phyloP scores from a whole-genome alignment of 2,329 filamentous ascomycete species.

The Aspergillus luchuensis region DNA sequence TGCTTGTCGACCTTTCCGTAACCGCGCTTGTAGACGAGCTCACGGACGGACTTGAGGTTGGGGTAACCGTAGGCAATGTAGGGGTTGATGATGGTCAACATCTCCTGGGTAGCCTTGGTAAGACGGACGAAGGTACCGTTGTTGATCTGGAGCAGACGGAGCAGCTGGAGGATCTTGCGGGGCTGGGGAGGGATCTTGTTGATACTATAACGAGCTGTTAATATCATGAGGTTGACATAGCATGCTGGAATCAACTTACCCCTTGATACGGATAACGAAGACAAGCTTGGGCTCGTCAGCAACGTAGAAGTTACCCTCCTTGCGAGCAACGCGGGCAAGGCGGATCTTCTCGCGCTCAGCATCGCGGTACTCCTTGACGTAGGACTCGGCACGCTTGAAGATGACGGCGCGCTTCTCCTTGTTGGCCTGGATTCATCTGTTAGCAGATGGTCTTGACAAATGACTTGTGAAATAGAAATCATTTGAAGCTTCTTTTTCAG shows the following conservation, averaged over 20 bases:
- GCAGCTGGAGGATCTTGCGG: conserved; percentile 99
- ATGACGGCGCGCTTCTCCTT: conserved; percentile 98
- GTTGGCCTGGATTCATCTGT: conserved; percentile 68
- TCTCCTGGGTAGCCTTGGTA: conserved; percentile 96
- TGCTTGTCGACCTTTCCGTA: conserved; percentile 99
- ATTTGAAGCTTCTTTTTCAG: conserved; percentile 61
- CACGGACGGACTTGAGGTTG: conserved; percentile 98
- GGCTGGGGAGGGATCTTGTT: conserved; percentile 99
- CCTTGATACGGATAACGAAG: conserved; percentile 99
- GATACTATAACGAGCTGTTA: conserved; percentile 67
- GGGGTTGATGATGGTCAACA: conserved; percentile 97
- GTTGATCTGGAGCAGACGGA: conserved; percentile 99
- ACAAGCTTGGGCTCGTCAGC: conserved; percentile 93
- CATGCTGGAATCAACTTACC: too few relatives aligned
- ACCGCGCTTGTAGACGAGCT: conserved; percentile 99
- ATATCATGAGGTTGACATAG: too few relatives aligned
- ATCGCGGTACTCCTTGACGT: conserved; percentile 99
- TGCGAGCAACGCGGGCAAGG: conserved; percentile 83
- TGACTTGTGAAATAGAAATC: conserved; percentile 17
- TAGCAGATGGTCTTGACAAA: conserved; percentile 26
- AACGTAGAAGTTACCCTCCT: conserved; percentile 91
- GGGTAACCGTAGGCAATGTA: conserved; percentile 99
- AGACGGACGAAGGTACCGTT: conserved; percentile 97
- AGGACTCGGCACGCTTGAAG: conserved; percentile 99
- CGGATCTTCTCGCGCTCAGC: conserved; percentile 98